phyloP scores from a whole-genome alignment of 345 rosid genomes.

The Garcia nutans region DNA sequence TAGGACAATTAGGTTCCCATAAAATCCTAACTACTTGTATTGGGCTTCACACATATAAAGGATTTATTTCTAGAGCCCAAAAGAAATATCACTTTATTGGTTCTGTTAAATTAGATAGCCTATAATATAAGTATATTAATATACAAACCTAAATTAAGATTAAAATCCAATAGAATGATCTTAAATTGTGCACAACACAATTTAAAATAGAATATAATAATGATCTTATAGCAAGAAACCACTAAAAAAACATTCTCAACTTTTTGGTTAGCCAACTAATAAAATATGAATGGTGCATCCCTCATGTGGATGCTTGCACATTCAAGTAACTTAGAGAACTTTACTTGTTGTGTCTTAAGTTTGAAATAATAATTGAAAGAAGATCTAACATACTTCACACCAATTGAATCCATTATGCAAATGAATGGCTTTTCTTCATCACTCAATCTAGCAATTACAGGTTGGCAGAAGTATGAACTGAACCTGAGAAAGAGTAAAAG shows the following conservation, averaged over 20 bases:
- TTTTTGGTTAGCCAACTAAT: background rate
- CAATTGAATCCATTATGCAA: constrained; percentile 97
- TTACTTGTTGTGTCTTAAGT: background rate
- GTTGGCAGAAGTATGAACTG: constrained; percentile 96
- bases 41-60: no score
- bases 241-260: background rate
- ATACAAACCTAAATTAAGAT: no score
- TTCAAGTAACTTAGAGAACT: background rate
- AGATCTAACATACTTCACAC: constrained; percentile 73
- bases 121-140: no score
- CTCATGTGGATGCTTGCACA: background rate
- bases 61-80: no score
- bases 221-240: background rate
- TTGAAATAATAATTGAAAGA: constrained; percentile 9
- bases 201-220: no score
- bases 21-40: no score
- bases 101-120: no score
- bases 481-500: constrained; percentile 50
- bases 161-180: no score
- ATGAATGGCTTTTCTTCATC: constrained; percentile 94
- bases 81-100: no score
- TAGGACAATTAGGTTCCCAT: no score
- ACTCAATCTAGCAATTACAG: constrained; percentile 92
- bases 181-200: no score
- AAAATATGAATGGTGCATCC: background rate